Evolutionary conservation across 768 basidiomycete genomes (phyloP).

Genomic region (Tubosaeta sp.): DNA sequence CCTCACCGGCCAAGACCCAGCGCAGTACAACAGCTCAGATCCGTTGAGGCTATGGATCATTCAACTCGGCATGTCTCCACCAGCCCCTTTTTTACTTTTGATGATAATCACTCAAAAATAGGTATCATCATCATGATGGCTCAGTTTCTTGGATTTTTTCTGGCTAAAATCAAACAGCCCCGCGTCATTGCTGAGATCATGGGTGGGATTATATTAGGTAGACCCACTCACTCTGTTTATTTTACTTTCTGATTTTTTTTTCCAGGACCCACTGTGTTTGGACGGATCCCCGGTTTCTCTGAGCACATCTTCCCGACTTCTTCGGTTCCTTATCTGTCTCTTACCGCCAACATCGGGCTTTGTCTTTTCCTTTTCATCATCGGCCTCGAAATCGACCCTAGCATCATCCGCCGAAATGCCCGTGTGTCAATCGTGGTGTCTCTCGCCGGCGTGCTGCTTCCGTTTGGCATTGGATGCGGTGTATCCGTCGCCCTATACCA

Average conservation of each 20-base stretch:
- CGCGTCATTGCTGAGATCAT: constrained; percentile 93
- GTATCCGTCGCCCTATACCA: constrained; percentile 72
- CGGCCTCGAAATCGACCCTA: constrained; percentile 84
- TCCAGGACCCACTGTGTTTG: constrained; percentile 50
- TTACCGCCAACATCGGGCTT: constrained; percentile 86
- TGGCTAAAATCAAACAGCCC: constrained; percentile 77
- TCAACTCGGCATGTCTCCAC: constrained; percentile 53
- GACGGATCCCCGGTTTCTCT: constrained; percentile 87
- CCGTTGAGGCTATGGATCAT: constrained; percentile 77
- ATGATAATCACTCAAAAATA: constrained; percentile 20
- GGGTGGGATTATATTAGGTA: constrained; percentile 81
- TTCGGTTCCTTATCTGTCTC: constrained; percentile 73
- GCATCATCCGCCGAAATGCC: constrained; percentile 73
- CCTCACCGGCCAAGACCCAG: constrained; percentile 72
- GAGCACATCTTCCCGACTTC: constrained; percentile 73
- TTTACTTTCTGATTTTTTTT: constrained; percentile 43
- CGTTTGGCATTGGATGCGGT: constrained; percentile 84
- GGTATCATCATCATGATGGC: constrained; percentile 80
- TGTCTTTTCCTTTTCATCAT: constrained; percentile 91
- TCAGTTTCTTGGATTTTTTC: constrained; percentile 61
- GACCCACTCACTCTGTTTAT: constrained; percentile 31
- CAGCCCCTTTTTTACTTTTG: not conserved
- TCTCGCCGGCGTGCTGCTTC: constrained; percentile 76
- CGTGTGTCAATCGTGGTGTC: constrained; percentile 65
- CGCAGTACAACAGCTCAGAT: constrained; percentile 53